Base-by-base conservation (phyloP, 352 stramenopile genomes). In the Peronospora destructor region DNA sequence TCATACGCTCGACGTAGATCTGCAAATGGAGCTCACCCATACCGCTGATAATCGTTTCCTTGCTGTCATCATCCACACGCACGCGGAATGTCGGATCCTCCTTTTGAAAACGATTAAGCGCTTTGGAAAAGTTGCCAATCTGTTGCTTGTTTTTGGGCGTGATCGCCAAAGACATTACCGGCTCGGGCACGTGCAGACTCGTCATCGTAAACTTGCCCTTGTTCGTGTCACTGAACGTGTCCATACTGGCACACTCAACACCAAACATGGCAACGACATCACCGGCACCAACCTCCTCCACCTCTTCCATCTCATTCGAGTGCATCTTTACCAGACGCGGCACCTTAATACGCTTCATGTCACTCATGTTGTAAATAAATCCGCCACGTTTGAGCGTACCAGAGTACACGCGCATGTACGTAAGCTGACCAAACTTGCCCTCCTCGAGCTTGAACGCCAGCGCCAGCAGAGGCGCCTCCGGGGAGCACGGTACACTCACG, bases 381-480 rank as follows among this genome's bases (percentile, higher is more conserved):
- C 77, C 76, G 46, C 76, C 76, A 54, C 82, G 81, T 65, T 94
- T 95, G 45, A 92, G 73, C 26, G 77, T 87, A 14, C 81, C 81
- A 17, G 76, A 87, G 77, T 92, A 92, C 34, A 98, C 76, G 39
- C 95, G 80, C 90, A 98, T 97, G 73, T 98, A 99, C 37, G 96
- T 99, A 35, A 99, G 82, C 75, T 99, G 97, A 12, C 96, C 97
- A 62, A 98, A 99, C 53, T 93, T 94, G 37, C 94, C 96, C 64
- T 99, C 96, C 66, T 99, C 96, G 28, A 99, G 75, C 81, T 99
- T 99, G 77, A 99, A 99, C 19, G 97, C 96, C 14, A 99, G 82
- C 16, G 96, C 96, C 17, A 99, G 69, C 28, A 98, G 69, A 42
- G 95, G 93, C 60, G 93, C 85, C 5, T 94, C 72, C 3, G 84